A percentile compares a stretch with the other conserved stretches of the same genome.
These are phyloP conservation scores for Fusarium euwallaceae DNA, from an alignment of 2,329 filamentous ascomycete genomes.

Conservation along the genomic window DNA sequence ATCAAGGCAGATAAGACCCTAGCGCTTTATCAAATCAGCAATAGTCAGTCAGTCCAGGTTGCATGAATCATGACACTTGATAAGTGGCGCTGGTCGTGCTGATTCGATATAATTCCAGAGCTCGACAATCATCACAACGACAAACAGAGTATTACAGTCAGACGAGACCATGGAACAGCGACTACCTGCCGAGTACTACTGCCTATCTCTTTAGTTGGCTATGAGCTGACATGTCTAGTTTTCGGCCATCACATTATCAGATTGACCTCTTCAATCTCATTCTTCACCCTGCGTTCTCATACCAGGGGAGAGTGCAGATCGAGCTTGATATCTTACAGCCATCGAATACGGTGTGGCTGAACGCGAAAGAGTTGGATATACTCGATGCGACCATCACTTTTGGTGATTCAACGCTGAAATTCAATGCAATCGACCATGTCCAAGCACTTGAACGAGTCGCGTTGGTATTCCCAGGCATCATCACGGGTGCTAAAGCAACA, in stretches of 20 bases:
- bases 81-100: neutral
- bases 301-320: neutral
- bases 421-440: neutral
- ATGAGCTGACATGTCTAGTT: neutral
- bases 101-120: neutral
- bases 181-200: neutral
- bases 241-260: neutral
- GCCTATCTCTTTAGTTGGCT: neutral
- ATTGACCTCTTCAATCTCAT: neutral
- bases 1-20: conserved; percentile 6
- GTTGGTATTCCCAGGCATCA: neutral
- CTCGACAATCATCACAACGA: neutral
- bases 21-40: neutral
- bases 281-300: neutral
- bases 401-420: neutral
- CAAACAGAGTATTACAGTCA: neutral
- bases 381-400: neutral
- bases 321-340: neutral
- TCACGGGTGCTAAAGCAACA: neutral
- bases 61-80: neutral
- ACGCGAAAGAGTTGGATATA: neutral
- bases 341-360: neutral
- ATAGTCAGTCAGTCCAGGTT: neutral
- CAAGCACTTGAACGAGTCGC: neutral
- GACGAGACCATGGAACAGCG: neutral